Evolutionary conservation across 192 early-diverging fungal species (phyloP).

Genomic region (Coemansia sp.): DNA sequence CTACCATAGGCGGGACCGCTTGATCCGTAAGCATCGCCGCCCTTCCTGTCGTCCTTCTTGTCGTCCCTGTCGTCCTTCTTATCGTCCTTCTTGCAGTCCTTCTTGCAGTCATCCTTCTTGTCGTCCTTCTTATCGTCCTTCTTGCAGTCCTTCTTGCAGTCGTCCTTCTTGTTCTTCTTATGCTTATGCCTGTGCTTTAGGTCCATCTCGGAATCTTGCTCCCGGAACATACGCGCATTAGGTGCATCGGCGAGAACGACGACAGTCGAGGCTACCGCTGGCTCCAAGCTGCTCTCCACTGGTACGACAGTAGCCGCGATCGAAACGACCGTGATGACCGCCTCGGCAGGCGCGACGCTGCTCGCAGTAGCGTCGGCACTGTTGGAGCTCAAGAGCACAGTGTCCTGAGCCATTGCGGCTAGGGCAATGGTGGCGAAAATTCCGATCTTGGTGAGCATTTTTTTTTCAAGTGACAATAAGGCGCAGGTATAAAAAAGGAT

Average conservation of each 20-base stretch:
- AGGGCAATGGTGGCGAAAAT: slow-evolving; percentile 10
- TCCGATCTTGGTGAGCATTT: slow-evolving; percentile 11
- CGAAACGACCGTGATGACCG: too few relatives aligned
- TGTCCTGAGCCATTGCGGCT: neutral
- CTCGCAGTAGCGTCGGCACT: neutral
- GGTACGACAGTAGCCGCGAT: too few relatives aligned
- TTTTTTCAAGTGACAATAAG: neutral
- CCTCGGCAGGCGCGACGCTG: neutral
- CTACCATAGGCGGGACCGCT: neutral
- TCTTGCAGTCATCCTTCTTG: too few relatives aligned
- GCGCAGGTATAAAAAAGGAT: neutral
- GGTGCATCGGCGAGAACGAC: neutral
- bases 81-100: too few relatives aligned
- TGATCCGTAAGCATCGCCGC: neutral
- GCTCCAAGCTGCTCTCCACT: too few relatives aligned
- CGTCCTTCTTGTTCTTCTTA: neutral
- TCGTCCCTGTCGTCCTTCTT: too few relatives aligned
- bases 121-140: neutral
- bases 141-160: neutral
- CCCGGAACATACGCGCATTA: neutral
- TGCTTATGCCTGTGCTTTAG: neutral
- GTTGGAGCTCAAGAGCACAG: neutral
- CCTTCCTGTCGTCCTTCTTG: too few relatives aligned
- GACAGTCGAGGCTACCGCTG: neutral
- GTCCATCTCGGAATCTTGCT: neutral